Conservation (phyloP, 108 stramenopile species). For the Cylindrotheca closterium region DNA sequence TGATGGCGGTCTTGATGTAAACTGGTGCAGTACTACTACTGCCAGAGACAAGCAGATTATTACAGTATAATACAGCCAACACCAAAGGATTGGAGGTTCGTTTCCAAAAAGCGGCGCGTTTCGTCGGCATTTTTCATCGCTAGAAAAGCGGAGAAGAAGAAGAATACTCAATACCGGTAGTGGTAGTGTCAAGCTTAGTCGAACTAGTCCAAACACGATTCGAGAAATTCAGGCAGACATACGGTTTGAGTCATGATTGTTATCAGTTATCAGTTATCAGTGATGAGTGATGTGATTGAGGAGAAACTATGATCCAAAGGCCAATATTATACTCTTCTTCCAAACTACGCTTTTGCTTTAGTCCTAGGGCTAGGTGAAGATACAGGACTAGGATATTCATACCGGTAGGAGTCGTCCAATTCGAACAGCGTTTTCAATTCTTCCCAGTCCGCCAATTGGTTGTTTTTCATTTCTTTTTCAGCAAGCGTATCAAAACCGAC, state of each 20-base stretch:
- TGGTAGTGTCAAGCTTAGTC: background rate
- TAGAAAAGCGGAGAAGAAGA: background rate
- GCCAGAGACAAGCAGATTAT: too few relatives aligned
- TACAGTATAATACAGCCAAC: too few relatives aligned
- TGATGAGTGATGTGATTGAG: too few relatives aligned
- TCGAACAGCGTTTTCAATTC: slow-evolving; percentile 10
- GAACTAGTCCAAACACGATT: background rate
- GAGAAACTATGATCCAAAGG: too few relatives aligned
- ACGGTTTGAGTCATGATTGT: background rate
- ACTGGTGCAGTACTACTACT: too few relatives aligned
- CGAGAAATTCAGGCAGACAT: background rate
- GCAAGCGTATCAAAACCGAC: slow-evolving; percentile 12
- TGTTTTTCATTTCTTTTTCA: slow-evolving; percentile 9
- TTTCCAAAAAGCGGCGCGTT: background rate
- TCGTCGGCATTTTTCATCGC: background rate
- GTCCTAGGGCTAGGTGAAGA: too few relatives aligned
- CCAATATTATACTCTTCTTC: too few relatives aligned
- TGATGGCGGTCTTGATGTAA: too few relatives aligned
- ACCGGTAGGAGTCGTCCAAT: too few relatives aligned
- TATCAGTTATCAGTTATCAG: too few relatives aligned
- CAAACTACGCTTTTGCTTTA: too few relatives aligned
- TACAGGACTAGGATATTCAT: too few relatives aligned
- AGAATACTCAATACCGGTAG: background rate
- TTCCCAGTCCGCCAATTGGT: slow-evolving; percentile 11
- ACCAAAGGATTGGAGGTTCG: background rate